Base-by-base conservation (phyloP, 768 basidiomycete genomes). In the Boletus reticuloceps region DNA sequence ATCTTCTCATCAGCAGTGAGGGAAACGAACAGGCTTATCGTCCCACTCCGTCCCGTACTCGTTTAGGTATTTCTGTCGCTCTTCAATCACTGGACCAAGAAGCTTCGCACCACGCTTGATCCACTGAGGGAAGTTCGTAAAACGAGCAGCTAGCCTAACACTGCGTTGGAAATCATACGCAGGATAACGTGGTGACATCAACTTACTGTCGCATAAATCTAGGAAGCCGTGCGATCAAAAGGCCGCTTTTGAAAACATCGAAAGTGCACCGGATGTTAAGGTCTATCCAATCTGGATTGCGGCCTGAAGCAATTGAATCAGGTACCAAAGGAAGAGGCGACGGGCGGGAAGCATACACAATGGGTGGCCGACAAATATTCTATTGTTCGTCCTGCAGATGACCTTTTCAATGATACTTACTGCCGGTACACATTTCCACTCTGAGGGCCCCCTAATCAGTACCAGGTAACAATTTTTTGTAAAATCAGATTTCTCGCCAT, bases 351-450 rank as follows among this genome's bases (percentile, higher is more conserved):
- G 68, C 75, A 25, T 47, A 79, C 81, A 82, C 1, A 78, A 47
- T 1, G 80, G 78, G 19, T 74, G 64, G 0, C 80, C 81, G 8
- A 82, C 74, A 55, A 83, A 78, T 5, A 76, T 51, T 32, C 49
- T 50, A 12, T 50, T 50, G 8, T 19, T 51, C 3, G 72, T 66
- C 34, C 78, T 71, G 36, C 72, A 69, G 12, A 82, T 64, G 16
- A 82, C 65, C 34, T 65, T 58, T 54, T 63, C 67, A 3, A 72
- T 55, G 0, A 58, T 58, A 8, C 67, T 58, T 7, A 69, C 31
- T 2, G 58, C 67, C 0, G 63, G 55, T 11, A 78, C 52, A 3
- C 58, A 55, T 17, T 62, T 64, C 80, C 80, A 82, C 25, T 77
- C 78, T 79, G 44, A 22, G 11, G 36, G 17, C 3, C 20, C 16